Evolutionary conservation across 768 basidiomycete genomes (phyloP), one percentile per base, ranked within the genome.

Genomic region (Russula compacta): DNA sequence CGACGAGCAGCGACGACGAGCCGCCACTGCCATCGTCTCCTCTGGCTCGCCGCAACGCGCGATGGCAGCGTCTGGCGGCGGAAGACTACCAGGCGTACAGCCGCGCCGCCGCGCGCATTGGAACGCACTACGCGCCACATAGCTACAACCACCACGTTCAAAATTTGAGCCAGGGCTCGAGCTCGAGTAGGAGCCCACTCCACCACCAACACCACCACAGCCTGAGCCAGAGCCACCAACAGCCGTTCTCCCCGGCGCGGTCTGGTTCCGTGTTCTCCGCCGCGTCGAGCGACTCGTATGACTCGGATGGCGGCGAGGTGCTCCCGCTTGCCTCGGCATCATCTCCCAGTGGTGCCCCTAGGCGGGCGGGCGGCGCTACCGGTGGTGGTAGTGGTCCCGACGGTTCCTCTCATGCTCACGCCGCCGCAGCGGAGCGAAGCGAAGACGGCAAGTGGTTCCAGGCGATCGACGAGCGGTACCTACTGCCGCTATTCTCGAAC

Each of bases 381-480:
- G 46, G 12, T 14, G 6, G 5, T 14, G 46, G 46, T 12, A 24
- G 24, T n/a, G 35, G 53, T 29, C 53, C 57, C 1, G 63, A 62
- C 17, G 58, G 8, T 55, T 58, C 48, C 7, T 61, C 24, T 24
- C 15, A 12, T 21, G 53, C 49, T 4, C 19, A 63, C 58, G 12
- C 38, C 48, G 32, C 63, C 52, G 47, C 59, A 65, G 39, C 63
- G 54, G 35, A 66, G 63, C 58, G 61, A 15, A 42, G 76, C 4
- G 86, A 88, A 60, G 92, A 95, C 56, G 87, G 90, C 33, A 90
- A 91, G 71, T 98, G 94, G 93, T 98, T 98, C 84, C 93, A 94
- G 67, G 80, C 87, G 48, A 74, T 99, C 42, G 95, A 99, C 73
- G 94, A 99, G 74, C 81, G 92, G 65, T 99, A 95, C 71, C 76